phyloP scores from a whole-genome alignment of 768 basidiomycete genomes.

The Termitomyces sp. region DNA sequence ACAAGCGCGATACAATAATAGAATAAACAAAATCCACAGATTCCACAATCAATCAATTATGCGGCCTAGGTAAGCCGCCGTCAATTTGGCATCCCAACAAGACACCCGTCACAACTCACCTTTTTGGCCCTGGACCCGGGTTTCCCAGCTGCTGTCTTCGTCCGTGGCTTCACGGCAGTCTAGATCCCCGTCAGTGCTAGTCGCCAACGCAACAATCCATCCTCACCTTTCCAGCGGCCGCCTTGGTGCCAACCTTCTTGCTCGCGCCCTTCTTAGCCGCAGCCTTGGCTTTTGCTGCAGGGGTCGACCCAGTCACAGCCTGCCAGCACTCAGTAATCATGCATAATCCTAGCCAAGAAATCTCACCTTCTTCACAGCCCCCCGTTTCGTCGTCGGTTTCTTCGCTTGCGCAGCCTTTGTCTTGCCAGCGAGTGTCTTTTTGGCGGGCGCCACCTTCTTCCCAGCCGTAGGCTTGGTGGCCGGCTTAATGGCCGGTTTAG shows the following conservation, averaged over 20 bases:
- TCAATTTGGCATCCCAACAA: background rate
- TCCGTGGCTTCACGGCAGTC: constrained; percentile 25
- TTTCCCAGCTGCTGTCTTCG: constrained; percentile 19
- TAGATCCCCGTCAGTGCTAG: constrained; percentile 5
- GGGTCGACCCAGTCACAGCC: background rate
- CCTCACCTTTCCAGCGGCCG: constrained; percentile 24
- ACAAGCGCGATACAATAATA: constrained; percentile 16
- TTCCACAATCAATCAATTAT: constrained; percentile 12
- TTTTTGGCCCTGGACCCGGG: constrained; percentile 24
- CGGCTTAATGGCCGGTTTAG: constrained; percentile 29
- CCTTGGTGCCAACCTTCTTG: constrained; percentile 11
- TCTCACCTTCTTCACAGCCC: background rate
- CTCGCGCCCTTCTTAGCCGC: constrained; percentile 13
- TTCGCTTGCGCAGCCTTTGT: constrained; percentile 31
- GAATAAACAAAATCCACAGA: constrained; percentile 13
- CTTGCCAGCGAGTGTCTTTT: constrained; percentile 48
- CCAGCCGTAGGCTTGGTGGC: constrained; percentile 25
- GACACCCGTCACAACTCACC: constrained; percentile 12
- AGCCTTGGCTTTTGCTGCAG: background rate
- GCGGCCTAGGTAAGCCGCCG: constrained; percentile 10
- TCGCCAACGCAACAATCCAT: background rate
- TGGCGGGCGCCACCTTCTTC: constrained; percentile 43
- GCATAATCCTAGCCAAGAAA: too few species aligned
- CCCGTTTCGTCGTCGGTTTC: constrained; percentile 26
- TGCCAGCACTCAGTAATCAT: background rate